phyloP scores from a whole-genome alignment of 768 basidiomycete species.

The Trametes cingulata region DNA sequence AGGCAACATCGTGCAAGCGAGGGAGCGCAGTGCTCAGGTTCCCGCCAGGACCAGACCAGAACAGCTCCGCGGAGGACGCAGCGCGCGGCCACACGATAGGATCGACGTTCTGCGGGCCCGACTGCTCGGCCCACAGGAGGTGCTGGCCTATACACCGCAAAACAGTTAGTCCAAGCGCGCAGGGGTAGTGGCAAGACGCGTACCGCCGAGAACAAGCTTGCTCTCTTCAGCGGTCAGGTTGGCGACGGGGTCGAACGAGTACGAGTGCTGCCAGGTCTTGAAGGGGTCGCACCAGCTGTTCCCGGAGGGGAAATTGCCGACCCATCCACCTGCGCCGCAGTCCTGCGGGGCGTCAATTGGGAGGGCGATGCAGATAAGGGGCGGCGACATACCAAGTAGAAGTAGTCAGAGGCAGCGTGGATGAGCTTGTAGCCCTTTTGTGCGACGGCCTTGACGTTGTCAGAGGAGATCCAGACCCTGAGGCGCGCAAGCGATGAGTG shows the following conservation, averaged over 20 bases:
- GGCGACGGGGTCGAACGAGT: slow-evolving; percentile 70
- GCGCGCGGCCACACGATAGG: slow-evolving; percentile 75
- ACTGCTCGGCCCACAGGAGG: slow-evolving; percentile 76
- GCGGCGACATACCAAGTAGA: slow-evolving; percentile 59
- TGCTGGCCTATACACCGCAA: slow-evolving; percentile 46
- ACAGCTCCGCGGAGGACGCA: slow-evolving; percentile 72
- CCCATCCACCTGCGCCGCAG: slow-evolving; percentile 74
- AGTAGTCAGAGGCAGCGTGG: slow-evolving; percentile 73
- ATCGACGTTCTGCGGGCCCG: slow-evolving; percentile 66
- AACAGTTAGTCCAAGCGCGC: not conserved
- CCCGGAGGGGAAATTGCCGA: slow-evolving; percentile 50
- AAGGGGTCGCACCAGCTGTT: slow-evolving; percentile 80
- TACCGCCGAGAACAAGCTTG: slow-evolving; percentile 63
- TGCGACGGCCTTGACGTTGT: slow-evolving; percentile 58
- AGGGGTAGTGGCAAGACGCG: not conserved
- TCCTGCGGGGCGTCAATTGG: slow-evolving; percentile 38
- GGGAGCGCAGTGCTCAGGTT: slow-evolving; percentile 48
- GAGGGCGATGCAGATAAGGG: no score
- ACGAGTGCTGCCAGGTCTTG: slow-evolving; percentile 77
- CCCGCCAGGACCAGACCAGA: slow-evolving; percentile 62
- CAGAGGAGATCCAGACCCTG: slow-evolving; percentile 75
- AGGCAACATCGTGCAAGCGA: slow-evolving; percentile 67
- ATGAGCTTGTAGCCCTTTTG: slow-evolving; percentile 62
- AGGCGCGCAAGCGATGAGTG: not conserved
- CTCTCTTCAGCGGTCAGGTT: slow-evolving; percentile 50